Conservation (phyloP, 2,329 filamentous ascomycete species). For the Daldinia sp. region DNA sequence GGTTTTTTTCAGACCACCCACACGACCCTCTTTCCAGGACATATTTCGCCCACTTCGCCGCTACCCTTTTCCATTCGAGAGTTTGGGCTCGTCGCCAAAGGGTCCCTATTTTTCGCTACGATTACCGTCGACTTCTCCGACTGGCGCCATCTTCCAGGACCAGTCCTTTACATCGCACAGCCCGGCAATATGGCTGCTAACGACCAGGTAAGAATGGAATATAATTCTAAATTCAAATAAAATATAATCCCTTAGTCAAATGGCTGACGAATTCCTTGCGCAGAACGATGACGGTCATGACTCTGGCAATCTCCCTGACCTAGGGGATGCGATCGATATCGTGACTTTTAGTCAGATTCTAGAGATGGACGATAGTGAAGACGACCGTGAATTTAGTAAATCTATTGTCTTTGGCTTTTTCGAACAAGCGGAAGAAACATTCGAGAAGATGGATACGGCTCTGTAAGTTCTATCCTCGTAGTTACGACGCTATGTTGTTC, state of each 20-base stretch:
- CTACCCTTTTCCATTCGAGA: conserved; percentile 22
- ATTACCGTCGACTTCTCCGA: conserved; percentile 18
- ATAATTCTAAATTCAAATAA: neutral
- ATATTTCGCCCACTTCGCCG: conserved; percentile 29
- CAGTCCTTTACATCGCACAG: conserved; percentile 22
- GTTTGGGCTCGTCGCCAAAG: conserved; percentile 19
- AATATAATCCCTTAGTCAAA: conserved; percentile 8
- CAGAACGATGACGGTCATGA: conserved; percentile 59
- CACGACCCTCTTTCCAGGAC: conserved; percentile 34
- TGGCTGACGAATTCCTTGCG: conserved; percentile 38
- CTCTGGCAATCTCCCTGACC: conserved; percentile 62
- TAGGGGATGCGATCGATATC: conserved; percentile 80
- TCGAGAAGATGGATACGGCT: conserved; percentile 80
- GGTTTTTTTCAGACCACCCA: conserved; percentile 37
- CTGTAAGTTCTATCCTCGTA: conserved; percentile 68
- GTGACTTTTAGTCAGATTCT: conserved; percentile 92
- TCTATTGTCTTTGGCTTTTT: conserved; percentile 94
- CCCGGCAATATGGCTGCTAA: conserved; percentile 41
- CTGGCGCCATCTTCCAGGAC: conserved; percentile 23
- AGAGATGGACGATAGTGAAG: conserved; percentile 95
- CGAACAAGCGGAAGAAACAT: conserved; percentile 86
- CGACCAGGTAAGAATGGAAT: conserved; percentile 42
- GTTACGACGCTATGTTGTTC: neutral
- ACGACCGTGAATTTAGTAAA: conserved; percentile 85
- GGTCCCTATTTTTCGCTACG: conserved; percentile 2